Base-by-base conservation (phyloP, 768 basidiomycete species). In the Agrocybe chaxingu region DNA sequence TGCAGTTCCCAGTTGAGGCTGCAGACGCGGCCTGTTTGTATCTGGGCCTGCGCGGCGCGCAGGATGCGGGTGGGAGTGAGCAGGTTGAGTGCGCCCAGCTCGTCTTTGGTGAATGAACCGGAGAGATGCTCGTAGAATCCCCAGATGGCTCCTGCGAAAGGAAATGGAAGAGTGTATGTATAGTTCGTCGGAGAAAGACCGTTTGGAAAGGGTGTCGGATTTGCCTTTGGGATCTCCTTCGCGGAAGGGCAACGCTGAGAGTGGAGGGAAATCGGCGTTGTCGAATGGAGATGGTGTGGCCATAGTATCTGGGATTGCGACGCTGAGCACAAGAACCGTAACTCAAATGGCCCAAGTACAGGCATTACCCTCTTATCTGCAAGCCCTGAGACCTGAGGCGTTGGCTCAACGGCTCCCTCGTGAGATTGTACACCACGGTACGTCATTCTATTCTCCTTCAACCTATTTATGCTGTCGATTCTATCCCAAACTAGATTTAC, bases 41-140 rank as follows among this genome's bases (percentile, higher is more conserved):
- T 59, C 40, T 63, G 51, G 18, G 52, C 50, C 32, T 57, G 51
- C 4, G 57, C 50, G 3, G 62, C 62, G 24, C 54, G 48, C 13
- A 61, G 45, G 24, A 63, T 61, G 6, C 62, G 53, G 33, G 48
- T 37, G 3, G 60, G 50, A 4, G 62, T 63, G 42, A 63, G 54
- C 3, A 63, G 50, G 40, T 63, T 63, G 42, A 63, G 55, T 1
- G 62, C 40, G 6, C 62, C 62, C 29, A 63, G 53, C 36, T 63
- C 59, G 39, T 63, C 62, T 44, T 42, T 44, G 4, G 42, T 12
- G 29, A 48, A 19, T 4, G 57, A 45, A 1, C 53, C 36, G 8
- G 57, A 59, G 19, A 62, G 47, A 35, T 59, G 56, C 18, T 63
- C 62, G 52, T 63, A 63, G 45, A 63, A 63, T 29, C 62, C 62